Base-by-base conservation (phyloP, 306 rosid genomes). In the Prunus padus region DNA sequence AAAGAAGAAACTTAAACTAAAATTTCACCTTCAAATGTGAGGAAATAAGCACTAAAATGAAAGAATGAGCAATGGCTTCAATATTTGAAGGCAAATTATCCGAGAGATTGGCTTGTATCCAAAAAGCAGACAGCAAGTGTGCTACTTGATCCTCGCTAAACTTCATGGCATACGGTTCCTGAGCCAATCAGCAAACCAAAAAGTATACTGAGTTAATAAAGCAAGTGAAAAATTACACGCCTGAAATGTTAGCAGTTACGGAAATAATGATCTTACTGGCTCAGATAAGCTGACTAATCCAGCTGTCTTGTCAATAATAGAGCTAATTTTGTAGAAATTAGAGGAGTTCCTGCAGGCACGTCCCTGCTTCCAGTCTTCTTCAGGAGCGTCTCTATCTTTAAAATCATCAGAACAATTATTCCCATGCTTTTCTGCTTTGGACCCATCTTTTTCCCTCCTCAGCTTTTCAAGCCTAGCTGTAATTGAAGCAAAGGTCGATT, bases 381-480 rank as follows among this genome's bases (percentile, higher is more conserved):
- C 86, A 51, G 75, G 74, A 56, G 16, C 60, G 70, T 86, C 91
- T 75, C 69, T 85, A 54, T 87, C 95, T 79, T 83, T 83, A 70
- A 14, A 67, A 78, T 75, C 90, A 82, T 86, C 93, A 60, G 68
- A 80, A 69, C 61, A 73, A 67, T 19, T 67, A 70, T 33, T 82
- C 71, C 75, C 86, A 30, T 64, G 76, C 81, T 75, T 86, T 74
- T 86, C 97, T 3, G 82, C 40, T 65, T 77, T 88, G 23, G 76
- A 18, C 72, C 89, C 88, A 73, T 82, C 91, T 82, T 83, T 88
- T 71, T 87, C 96, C 82, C 84, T 83, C 31, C 96, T 92, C 69
- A 96, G 96, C 82, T 96, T 96, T 79, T 92, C 98, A 57, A 96
- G 99, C 75, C 94, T 88, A 71, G 98, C 93, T 31, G 93, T 83